Percentiles rank a stretch among this genome's conserved stretches.
Conservation (phyloP, 495 filamentous ascomycete genomes). For the Podospora pseudopauciseta region DNA sequence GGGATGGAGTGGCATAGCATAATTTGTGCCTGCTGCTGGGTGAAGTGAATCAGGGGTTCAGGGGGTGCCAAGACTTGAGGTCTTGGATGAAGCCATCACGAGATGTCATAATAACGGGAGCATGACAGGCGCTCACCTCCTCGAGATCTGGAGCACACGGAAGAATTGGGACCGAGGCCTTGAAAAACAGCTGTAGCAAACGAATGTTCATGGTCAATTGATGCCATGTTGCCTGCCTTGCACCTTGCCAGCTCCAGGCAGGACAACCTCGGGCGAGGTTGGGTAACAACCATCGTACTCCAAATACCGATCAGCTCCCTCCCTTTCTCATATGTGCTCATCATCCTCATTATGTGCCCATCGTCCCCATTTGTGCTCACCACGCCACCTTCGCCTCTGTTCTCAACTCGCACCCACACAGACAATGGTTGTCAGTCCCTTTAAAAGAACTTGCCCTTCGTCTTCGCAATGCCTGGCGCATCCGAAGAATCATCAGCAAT, state of each 20-base stretch:
- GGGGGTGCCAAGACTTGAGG: neutral
- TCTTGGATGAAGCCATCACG: neutral
- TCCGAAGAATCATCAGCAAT: conserved; percentile 27
- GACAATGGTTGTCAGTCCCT: neutral
- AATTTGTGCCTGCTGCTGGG: neutral
- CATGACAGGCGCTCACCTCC: neutral
- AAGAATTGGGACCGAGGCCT: neutral
- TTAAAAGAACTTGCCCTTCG: conserved; percentile 52
- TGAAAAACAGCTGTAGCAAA: neutral
- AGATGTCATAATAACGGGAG: neutral
- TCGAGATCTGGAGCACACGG: neutral
- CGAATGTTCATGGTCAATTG: neutral
- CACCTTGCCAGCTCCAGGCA: too few species aligned
- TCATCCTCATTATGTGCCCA: neutral
- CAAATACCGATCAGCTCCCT: neutral
- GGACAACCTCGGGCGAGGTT: neutral
- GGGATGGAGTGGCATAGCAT: neutral
- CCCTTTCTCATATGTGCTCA: neutral
- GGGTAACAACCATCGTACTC: neutral
- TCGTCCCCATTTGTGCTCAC: neutral
- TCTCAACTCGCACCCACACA: neutral
- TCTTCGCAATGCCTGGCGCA: conserved; percentile 35
- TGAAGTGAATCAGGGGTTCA: neutral
- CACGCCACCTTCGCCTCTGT: neutral
- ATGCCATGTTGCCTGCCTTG: neutral